Evolutionary conservation across 2,329 filamentous ascomycete species (phyloP).

Genomic region (Aspergillus quadricinctus): DNA sequence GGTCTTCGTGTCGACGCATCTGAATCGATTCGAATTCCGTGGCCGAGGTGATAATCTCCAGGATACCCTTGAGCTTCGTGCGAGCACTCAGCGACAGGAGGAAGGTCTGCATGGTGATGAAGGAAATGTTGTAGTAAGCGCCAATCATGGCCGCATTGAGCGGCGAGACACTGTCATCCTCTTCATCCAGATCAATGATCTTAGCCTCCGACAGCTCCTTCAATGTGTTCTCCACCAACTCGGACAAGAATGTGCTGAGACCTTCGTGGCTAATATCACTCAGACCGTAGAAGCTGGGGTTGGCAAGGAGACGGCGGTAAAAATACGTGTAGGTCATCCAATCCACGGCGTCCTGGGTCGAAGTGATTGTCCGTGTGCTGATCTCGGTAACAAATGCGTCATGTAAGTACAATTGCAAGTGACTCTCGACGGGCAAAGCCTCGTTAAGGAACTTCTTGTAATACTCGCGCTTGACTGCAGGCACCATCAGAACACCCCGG

Average conservation of each 20-base stretch:
- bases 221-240: constrained; percentile 87
- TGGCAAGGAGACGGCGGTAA: constrained; percentile 88
- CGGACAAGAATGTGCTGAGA: constrained; percentile 89
- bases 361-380: constrained; percentile 91
- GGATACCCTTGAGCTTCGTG: constrained; percentile 92
- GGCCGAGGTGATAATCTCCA: constrained; percentile 95
- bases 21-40: constrained; percentile 96
- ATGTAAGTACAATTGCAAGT: constrained; percentile 84
- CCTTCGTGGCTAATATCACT: constrained; percentile 86
- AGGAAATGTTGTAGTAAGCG: constrained; percentile 98
- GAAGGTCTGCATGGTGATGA: constrained; percentile 99
- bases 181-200: constrained; percentile 92
- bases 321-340: constrained; percentile 99
- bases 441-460: constrained; percentile 99
- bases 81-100: constrained; percentile 80
- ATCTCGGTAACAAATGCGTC: constrained; percentile 97
- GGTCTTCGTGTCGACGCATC: constrained; percentile 87
- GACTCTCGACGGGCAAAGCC: constrained; percentile 90
- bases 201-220: constrained; percentile 88
- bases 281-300: constrained; percentile 93
- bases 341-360: constrained; percentile 93
- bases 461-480: constrained; percentile 89
- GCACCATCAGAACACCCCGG: constrained; percentile 94
- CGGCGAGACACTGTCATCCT: constrained; percentile 82
- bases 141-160: constrained; percentile 97